phyloP scores from a whole-genome alignment of 1,284 basidiomycete genomes.

The Gymnopus androsaceus region DNA sequence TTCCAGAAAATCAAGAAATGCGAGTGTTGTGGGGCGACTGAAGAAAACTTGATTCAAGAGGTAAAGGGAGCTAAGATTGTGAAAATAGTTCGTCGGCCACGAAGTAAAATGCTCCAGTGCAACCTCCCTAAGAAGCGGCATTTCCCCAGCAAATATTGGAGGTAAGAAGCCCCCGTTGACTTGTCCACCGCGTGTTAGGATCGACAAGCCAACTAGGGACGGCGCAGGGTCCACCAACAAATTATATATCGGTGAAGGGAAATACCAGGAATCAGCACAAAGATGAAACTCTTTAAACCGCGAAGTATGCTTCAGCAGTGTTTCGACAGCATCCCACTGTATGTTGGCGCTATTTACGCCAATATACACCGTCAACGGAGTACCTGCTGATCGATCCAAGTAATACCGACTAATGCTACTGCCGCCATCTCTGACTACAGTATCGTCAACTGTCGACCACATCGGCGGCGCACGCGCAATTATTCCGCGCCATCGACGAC shows the following conservation, averaged over 20 bases:
- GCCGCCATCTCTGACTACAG: not conserved
- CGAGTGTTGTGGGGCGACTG: slow-evolving; percentile 11
- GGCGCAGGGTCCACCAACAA: slow-evolving; percentile 9
- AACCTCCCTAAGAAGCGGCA: slow-evolving; percentile 15
- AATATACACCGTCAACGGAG: slow-evolving; percentile 17
- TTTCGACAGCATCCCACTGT: slow-evolving; percentile 4
- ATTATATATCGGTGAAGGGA: slow-evolving; percentile 7
- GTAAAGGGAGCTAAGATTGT: slow-evolving; percentile 15
- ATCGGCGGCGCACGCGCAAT: slow-evolving; percentile 16
- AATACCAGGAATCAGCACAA: slow-evolving; percentile 13
- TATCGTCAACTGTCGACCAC: slow-evolving; percentile 20
- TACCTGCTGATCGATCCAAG: slow-evolving; percentile 13
- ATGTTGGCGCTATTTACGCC: slow-evolving; percentile 12
- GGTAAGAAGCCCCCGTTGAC: slow-evolving; percentile 13
- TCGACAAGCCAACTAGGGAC: slow-evolving; percentile 15
- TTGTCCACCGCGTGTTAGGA: slow-evolving; percentile 15
- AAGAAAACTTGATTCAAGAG: slow-evolving; percentile 17
- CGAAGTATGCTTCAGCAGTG: slow-evolving; percentile 12
- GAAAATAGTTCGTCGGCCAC: slow-evolving; percentile 20
- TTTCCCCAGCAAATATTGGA: slow-evolving; percentile 16
- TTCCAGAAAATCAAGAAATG: slow-evolving; percentile 19
- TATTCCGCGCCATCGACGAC: slow-evolving; percentile 20
- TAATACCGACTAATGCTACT: not conserved
- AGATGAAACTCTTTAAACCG: slow-evolving; percentile 18
- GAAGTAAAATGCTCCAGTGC: slow-evolving; percentile 19